Conservation (phyloP, 2,329 filamentous ascomycete genomes). For the Blastomyces parvus region DNA sequence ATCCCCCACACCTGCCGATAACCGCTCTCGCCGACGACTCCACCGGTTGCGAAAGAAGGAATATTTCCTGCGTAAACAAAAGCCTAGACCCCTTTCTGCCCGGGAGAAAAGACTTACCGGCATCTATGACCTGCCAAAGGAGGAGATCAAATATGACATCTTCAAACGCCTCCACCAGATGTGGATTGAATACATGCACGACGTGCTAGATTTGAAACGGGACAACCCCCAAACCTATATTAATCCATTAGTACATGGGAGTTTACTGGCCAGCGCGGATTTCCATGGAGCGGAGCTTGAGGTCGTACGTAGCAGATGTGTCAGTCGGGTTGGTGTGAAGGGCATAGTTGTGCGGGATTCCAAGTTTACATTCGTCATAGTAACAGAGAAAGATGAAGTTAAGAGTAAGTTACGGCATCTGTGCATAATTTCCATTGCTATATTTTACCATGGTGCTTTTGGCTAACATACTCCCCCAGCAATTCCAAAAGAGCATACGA, state of each 20-base stretch:
- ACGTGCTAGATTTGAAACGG: conserved; percentile 55
- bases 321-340: conserved; percentile 67
- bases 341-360: conserved; percentile 87
- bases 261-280: conserved; percentile 72
- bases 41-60: conserved; percentile 40
- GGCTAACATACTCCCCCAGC: conserved; percentile 30
- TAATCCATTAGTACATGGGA: conserved; percentile 46
- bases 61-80: conserved; percentile 41
- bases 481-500: conserved; percentile 80
- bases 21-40: conserved; percentile 45
- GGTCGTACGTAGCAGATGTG: conserved; percentile 72
- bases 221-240: conserved; percentile 27
- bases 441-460: background rate
- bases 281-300: conserved; percentile 79
- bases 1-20: conserved; percentile 53
- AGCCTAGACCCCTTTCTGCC: conserved; percentile 63
- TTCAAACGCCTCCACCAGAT: conserved; percentile 68
- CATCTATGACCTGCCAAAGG: conserved; percentile 63
- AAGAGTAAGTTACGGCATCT: conserved; percentile 46
- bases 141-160: conserved; percentile 60
- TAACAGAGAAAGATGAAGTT: conserved; percentile 60
- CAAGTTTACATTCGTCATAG: conserved; percentile 74
- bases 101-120: conserved; percentile 63
- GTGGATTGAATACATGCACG: conserved; percentile 78
- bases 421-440: background rate